A percentile compares a stretch with the other conserved stretches of the same genome.
These are phyloP conservation scores for Fusarium marasasianum DNA, from an alignment of 2,329 filamentous ascomycete genomes.

Conservation along the genomic window DNA sequence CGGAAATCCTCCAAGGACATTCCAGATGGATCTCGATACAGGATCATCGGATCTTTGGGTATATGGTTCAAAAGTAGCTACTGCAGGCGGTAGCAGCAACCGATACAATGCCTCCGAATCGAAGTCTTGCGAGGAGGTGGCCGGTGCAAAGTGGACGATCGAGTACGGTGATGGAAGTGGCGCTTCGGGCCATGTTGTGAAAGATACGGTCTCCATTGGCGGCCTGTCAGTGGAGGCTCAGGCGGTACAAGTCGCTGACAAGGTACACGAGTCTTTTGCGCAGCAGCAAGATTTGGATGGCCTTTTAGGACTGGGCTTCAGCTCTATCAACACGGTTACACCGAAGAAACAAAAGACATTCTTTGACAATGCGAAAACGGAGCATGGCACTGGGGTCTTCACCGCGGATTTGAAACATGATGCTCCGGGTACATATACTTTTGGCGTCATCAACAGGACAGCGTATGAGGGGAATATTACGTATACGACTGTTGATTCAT, in stretches of 20 bases:
- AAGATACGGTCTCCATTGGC: slow-evolving; percentile 54
- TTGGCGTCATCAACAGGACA: slow-evolving; percentile 72
- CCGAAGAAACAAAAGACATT: slow-evolving; percentile 56
- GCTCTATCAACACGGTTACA: slow-evolving; percentile 53
- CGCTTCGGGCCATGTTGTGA: slow-evolving; percentile 55
- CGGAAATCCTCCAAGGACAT: slow-evolving; percentile 53
- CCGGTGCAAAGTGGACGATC: slow-evolving; percentile 53
- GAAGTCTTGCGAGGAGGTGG: slow-evolving; percentile 49
- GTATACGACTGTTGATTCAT: slow-evolving; percentile 69
- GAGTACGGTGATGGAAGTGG: slow-evolving; percentile 57
- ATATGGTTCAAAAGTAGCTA: slow-evolving; percentile 55
- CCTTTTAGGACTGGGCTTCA: slow-evolving; percentile 56
- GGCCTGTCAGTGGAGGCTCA: slow-evolving; percentile 53
- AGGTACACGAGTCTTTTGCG: slow-evolving; percentile 53
- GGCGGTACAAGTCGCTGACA: slow-evolving; percentile 55
- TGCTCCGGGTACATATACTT: slow-evolving; percentile 72
- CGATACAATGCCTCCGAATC: slow-evolving; percentile 52
- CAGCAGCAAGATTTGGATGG: slow-evolving; percentile 53
- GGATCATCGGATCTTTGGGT: slow-evolving; percentile 61
- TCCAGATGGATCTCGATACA: slow-evolving; percentile 57
- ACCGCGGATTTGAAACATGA: slow-evolving; percentile 72
- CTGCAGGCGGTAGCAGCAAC: slow-evolving; percentile 50
- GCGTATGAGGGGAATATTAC: slow-evolving; percentile 71
- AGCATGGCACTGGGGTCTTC: slow-evolving; percentile 59
- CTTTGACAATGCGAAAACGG: slow-evolving; percentile 46